These are phyloP conservation scores for Phaffia rhodozyma DNA, from an alignment of 1,284 basidiomycete genomes.

Conservation along the genomic window DNA sequence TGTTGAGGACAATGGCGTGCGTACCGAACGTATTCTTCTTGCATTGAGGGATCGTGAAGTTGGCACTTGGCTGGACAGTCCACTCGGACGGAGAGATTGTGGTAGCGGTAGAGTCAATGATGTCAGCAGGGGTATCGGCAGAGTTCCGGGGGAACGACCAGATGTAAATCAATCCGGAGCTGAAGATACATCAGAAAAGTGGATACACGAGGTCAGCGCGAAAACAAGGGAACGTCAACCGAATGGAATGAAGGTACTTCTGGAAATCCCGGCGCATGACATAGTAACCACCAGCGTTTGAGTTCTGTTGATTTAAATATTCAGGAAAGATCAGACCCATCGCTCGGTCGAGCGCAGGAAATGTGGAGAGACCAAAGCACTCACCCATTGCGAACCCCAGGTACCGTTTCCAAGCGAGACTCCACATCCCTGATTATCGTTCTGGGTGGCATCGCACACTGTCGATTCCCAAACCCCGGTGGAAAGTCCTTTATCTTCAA, in stretches of 20 bases:
- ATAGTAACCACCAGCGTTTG: slow-evolving; percentile 63
- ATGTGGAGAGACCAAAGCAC: too few relatives aligned
- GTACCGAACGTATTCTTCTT: slow-evolving; percentile 26
- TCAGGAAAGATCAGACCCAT: slow-evolving; percentile 19
- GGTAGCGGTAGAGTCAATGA: slow-evolving; percentile 19
- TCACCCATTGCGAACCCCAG: slow-evolving; percentile 19
- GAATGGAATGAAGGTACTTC: slow-evolving; percentile 22
- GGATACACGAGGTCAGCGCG: background rate
- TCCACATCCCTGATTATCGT: slow-evolving; percentile 55
- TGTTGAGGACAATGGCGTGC: slow-evolving; percentile 34
- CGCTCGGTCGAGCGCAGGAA: background rate
- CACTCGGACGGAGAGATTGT: slow-evolving; percentile 19
- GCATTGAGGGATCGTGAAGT: slow-evolving; percentile 29
- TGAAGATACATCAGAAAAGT: slow-evolving; percentile 3
- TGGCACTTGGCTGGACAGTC: slow-evolving; percentile 21
- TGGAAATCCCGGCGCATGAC: slow-evolving; percentile 40
- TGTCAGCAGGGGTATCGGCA: slow-evolving; percentile 27
- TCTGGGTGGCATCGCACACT: slow-evolving; percentile 47
- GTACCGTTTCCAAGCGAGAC: slow-evolving; percentile 38
- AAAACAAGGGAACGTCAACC: background rate
- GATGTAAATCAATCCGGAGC: slow-evolving; percentile 27
- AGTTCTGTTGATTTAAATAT: slow-evolving; percentile 26
- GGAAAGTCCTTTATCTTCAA: slow-evolving; percentile 32
- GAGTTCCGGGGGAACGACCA: slow-evolving; percentile 31
- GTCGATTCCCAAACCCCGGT: slow-evolving; percentile 26